Evolutionary conservation across 2,329 filamentous ascomycete species (phyloP).

Genomic region (Mariannaea elegans): DNA sequence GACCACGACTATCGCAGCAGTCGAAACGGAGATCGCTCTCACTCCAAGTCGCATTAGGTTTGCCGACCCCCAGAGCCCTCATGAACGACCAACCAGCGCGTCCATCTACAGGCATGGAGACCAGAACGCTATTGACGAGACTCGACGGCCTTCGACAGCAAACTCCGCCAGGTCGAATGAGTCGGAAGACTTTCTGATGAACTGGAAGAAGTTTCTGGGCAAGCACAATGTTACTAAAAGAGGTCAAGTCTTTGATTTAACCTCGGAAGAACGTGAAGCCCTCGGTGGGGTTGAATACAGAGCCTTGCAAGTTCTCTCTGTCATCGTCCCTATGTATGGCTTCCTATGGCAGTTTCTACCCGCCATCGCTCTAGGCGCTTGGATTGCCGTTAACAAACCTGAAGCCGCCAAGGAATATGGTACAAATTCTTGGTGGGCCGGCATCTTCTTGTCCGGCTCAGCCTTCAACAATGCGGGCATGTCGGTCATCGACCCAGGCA

Average conservation of each 20-base stretch:
- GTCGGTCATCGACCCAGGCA: constrained; percentile 72
- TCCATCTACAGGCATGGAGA: constrained; percentile 36
- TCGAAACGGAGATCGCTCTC: constrained; percentile 10
- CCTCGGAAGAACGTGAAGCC: constrained; percentile 61
- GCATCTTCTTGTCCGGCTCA: constrained; percentile 72
- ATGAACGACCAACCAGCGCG: constrained; percentile 14
- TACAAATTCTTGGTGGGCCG: constrained; percentile 73
- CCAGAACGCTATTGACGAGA: neutral
- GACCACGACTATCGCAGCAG: constrained; percentile 29
- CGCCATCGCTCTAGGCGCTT: constrained; percentile 67
- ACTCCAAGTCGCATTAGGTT: constrained; percentile 37
- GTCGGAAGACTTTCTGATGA: constrained; percentile 39
- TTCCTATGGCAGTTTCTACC: constrained; percentile 67
- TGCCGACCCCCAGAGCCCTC: constrained; percentile 14
- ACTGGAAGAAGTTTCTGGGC: constrained; percentile 47
- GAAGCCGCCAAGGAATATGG: constrained; percentile 61
- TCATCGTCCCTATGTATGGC: constrained; percentile 69
- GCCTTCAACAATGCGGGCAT: constrained; percentile 79
- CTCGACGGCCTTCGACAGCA: constrained; percentile 30
- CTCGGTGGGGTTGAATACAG: constrained; percentile 72
- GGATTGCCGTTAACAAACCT: constrained; percentile 63
- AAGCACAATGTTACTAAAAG: constrained; percentile 57
- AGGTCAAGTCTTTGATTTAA: constrained; percentile 63
- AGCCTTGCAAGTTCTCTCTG: constrained; percentile 66
- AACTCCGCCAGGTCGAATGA: constrained; percentile 34